A percentile compares a stretch with the other conserved stretches of the same genome.
Evolutionary conservation across 2,329 filamentous ascomycete genomes (phyloP).

Genomic region (Xylaria digitata): DNA sequence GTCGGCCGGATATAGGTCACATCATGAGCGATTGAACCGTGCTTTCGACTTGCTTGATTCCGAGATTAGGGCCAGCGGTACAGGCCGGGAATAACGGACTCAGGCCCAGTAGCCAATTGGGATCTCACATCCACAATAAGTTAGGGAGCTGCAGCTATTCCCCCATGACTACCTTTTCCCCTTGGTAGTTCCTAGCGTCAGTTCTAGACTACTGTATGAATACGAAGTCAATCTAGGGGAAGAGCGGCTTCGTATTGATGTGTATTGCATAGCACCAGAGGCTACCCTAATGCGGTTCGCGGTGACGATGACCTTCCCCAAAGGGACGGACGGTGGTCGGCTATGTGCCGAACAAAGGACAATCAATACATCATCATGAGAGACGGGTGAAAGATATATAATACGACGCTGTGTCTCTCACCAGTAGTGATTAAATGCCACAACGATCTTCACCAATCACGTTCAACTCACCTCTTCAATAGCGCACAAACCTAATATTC

Average conservation of each 20-base stretch:
- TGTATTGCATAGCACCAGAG: not conserved
- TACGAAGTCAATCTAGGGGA: constrained; percentile 22
- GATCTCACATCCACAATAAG: not conserved
- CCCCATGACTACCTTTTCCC: not conserved
- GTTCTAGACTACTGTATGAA: constrained; percentile 6
- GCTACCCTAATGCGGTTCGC: not conserved
- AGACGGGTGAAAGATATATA: constrained; percentile 10
- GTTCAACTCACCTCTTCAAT: not conserved
- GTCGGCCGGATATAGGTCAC: not conserved
- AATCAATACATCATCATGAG: not conserved
- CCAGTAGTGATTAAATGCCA: not conserved
- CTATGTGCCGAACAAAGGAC: not conserved
- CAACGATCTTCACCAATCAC: not conserved
- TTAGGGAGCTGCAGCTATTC: constrained; percentile 5
- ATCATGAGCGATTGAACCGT: not conserved
- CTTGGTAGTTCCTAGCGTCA: not conserved
- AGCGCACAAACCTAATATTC: not conserved
- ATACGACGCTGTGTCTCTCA: not conserved
- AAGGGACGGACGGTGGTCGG: not conserved
- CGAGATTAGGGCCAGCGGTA: constrained; percentile 16
- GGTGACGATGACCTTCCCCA: not conserved
- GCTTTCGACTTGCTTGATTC: not conserved
- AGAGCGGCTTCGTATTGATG: constrained; percentile 25
- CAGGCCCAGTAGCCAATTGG: not conserved
- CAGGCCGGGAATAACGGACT: constrained; percentile 25